A percentile compares a stretch with the other conserved stretches of the same genome.
Evolutionary conservation across 257 asterid species (phyloP).

Genomic region (Solanum acaule): DNA sequence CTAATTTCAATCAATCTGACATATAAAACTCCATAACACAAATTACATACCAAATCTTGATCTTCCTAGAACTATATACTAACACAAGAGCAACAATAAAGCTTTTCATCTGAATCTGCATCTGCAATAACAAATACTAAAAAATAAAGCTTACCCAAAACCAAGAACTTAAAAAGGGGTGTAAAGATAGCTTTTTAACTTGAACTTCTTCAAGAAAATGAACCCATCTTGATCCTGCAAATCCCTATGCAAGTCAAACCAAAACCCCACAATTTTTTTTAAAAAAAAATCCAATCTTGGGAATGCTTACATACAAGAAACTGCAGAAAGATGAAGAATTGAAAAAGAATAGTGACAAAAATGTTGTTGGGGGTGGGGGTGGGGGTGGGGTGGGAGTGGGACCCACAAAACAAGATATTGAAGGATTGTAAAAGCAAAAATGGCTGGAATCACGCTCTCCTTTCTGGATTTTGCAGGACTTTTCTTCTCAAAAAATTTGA

Average conservation of each 20-base stretch:
- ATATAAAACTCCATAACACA: not conserved
- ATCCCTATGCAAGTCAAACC: not conserved
- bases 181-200: not conserved
- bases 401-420: not conserved
- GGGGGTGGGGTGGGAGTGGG: not conserved
- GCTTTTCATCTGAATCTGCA: not conserved
- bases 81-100: not conserved
- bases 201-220: not conserved
- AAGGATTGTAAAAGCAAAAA: not conserved
- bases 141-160: not conserved
- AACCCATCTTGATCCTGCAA: not conserved
- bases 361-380: not conserved
- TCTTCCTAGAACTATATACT: not conserved
- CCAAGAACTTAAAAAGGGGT: not conserved
- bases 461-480: not conserved
- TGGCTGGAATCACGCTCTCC: slow-evolving; percentile 17
- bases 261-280: not conserved
- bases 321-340: not conserved
- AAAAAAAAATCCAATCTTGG: not conserved
- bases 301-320: not conserved
- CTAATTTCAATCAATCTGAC: not conserved
- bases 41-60: not conserved
- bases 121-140: not conserved
- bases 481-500: not conserved
- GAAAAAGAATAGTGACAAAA: not conserved